Evolutionary conservation across 352 stramenopile genomes (phyloP), one percentile per base, ranked within the genome.

Genomic region (Phytophthora quininea): DNA sequence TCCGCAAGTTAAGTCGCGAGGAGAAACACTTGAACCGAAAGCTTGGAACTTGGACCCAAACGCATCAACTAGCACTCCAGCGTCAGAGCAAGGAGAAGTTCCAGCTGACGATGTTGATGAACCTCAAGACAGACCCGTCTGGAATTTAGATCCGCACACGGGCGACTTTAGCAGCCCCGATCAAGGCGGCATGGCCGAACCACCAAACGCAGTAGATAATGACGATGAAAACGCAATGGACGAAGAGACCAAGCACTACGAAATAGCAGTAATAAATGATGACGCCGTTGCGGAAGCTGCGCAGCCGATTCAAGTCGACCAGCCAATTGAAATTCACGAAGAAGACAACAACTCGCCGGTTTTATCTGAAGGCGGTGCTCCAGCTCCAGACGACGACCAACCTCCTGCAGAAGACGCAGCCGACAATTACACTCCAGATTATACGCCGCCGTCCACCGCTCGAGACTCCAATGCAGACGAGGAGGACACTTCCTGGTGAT

Each of bases 391-490:
- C 35, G 35, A 40, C 35, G 35, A 40, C 6, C 6, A 47, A 15
- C 67, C 67, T 15, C 9, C 49, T 59, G 42, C 62, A 61, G 56
- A 52, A 19, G 37, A 59, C 45, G 45, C 5, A 5, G n/a, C 27
- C 2, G 57, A 57, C 12, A 42, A 66, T 12, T 40, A 31, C 29
- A 74, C 67, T 42, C 67, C 56, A 52, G 67, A 74, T 6, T 74
- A 74, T 40, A 74, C 67, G 14, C 67, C 67, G 0, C 50, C 56
- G 14, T 74, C 62, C 29, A 51, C 67, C 19, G 62, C 45, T 24
- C 67, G 67, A 43, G 62, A 75, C 56, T 70, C 63, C 48, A 54
- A 66, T 5, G 56, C 45, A 32, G 53, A 71, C 38, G 45, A 60
- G 12, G 52, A 62, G 4, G 58, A 72, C 42, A 12, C 45, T 6